Conservation (phyloP, 441 rosid genomes). For the Pelargonium australe region DNA sequence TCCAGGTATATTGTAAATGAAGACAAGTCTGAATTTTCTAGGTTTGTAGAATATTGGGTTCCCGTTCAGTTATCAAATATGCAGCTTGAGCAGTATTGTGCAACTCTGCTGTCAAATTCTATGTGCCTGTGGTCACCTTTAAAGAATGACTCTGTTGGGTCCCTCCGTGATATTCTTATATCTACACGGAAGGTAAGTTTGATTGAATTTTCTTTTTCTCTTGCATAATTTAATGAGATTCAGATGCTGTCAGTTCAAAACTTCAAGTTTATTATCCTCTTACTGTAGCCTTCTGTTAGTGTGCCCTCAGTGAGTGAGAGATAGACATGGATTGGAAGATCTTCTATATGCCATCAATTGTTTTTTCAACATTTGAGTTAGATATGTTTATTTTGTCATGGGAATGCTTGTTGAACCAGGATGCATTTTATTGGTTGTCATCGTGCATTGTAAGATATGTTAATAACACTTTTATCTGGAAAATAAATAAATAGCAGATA, state of each 20-base stretch:
- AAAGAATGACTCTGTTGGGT: slow-evolving; percentile 56
- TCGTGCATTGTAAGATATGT: neutral
- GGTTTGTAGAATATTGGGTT: slow-evolving; percentile 84
- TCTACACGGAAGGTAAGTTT: slow-evolving; percentile 60
- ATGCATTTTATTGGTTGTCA: slow-evolving; percentile 4
- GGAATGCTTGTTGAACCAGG: neutral
- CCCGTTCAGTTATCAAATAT: slow-evolving; percentile 70
- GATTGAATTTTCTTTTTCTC: slow-evolving; percentile 11
- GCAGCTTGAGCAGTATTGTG: slow-evolving; percentile 94
- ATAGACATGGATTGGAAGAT: neutral
- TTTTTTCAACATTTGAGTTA: neutral
- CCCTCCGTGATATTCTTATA: slow-evolving; percentile 52
- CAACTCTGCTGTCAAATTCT: slow-evolving; percentile 50
- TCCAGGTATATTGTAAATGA: slow-evolving; percentile 33
- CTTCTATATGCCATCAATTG: neutral
- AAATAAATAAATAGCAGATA: neutral
- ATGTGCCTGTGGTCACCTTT: slow-evolving; percentile 51
- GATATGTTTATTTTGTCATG: neutral
- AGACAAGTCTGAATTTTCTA: slow-evolving; percentile 38
- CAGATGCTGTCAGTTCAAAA: slow-evolving; percentile 9
- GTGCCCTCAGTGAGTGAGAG: neutral
- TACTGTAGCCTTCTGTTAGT: neutral
- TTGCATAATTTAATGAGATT: slow-evolving; percentile 17
- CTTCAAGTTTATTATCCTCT: neutral
- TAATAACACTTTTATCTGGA: neutral